These are phyloP conservation scores for Boletus calvinii DNA, from an alignment of 1,284 basidiomycete species.

Conservation along the genomic window DNA sequence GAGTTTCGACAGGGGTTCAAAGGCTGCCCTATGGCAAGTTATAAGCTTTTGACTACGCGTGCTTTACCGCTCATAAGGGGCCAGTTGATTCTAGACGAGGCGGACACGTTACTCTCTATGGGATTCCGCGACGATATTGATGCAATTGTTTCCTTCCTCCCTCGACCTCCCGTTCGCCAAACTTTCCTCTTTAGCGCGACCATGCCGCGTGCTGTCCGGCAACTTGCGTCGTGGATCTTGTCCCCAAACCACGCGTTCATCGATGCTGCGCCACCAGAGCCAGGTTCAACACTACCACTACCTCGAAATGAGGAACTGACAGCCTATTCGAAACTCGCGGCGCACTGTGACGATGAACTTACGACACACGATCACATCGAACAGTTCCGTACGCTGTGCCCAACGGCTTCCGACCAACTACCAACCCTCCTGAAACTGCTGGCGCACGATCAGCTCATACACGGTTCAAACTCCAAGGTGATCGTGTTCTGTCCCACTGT, in stretches of 20 bases:
- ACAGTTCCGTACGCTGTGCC: slow-evolving; percentile 81
- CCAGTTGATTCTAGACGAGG: slow-evolving; percentile 92
- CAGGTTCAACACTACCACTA: background rate
- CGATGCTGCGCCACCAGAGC: slow-evolving; percentile 52
- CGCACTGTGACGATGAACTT: slow-evolving; percentile 13
- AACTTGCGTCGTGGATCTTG: slow-evolving; percentile 56
- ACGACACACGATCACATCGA: slow-evolving; percentile 76
- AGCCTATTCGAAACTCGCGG: background rate
- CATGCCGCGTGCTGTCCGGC: slow-evolving; percentile 62
- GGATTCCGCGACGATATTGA: slow-evolving; percentile 93
- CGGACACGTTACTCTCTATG: slow-evolving; percentile 94
- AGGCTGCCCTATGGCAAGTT: slow-evolving; percentile 58
- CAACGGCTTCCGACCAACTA: slow-evolving; percentile 67
- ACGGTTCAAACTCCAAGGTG: slow-evolving; percentile 72
- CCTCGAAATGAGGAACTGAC: slow-evolving; percentile 17
- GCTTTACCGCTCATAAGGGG: slow-evolving; percentile 6
- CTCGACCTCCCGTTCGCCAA: slow-evolving; percentile 67
- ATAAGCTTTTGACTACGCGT: background rate
- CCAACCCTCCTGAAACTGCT: slow-evolving; percentile 81
- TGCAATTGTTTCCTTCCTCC: slow-evolving; percentile 70
- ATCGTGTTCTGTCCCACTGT: slow-evolving; percentile 93
- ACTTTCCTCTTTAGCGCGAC: slow-evolving; percentile 97
- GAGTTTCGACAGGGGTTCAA: slow-evolving; percentile 54
- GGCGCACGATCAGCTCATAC: slow-evolving; percentile 84
- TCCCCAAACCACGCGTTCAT: slow-evolving; percentile 60